Percentiles rank a stretch among this genome's conserved stretches.
Evolutionary conservation across 371 early-diverging fungal genomes (phyloP).

Genomic region (Saksenaea vasiformis): DNA sequence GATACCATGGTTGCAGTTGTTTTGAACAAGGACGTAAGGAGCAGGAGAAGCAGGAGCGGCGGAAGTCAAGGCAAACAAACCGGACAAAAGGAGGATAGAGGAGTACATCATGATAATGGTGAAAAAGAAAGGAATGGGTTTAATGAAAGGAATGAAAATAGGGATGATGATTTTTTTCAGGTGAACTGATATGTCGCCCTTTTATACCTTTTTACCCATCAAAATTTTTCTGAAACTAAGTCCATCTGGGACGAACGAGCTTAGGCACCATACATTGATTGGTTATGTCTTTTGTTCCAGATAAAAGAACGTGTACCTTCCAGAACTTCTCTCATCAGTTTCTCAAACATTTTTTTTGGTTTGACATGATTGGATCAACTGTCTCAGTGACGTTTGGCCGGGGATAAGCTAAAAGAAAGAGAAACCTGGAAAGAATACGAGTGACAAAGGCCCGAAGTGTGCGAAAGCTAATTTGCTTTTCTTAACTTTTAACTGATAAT

Average conservation of each 20-base stretch:
- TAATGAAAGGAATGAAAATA: neutral
- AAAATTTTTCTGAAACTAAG: neutral
- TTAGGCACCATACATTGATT: neutral
- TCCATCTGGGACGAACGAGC: neutral
- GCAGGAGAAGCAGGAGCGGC: conserved; percentile 11
- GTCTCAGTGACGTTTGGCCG: neutral
- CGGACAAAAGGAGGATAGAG: conserved; percentile 5
- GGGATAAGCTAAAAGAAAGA: neutral
- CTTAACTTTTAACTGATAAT: neutral
- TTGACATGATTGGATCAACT: neutral
- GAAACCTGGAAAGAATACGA: neutral
- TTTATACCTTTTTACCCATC: neutral
- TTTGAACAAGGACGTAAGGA: conserved; percentile 15
- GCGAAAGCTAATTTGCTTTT: neutral
- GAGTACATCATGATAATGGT: neutral
- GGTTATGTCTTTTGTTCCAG: neutral
- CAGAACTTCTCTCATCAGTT: neutral
- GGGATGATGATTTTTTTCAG: neutral
- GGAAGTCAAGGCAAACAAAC: conserved; percentile 4
- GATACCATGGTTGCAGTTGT: conserved; percentile 12
- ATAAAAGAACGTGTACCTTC: neutral
- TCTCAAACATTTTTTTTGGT: neutral
- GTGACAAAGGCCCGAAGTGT: neutral
- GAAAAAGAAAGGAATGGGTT: neutral
- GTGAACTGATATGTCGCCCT: too few relatives aligned